These are phyloP conservation scores for Curvularia lunata DNA, from an alignment of 2,329 filamentous ascomycete species.

Conservation along the genomic window DNA sequence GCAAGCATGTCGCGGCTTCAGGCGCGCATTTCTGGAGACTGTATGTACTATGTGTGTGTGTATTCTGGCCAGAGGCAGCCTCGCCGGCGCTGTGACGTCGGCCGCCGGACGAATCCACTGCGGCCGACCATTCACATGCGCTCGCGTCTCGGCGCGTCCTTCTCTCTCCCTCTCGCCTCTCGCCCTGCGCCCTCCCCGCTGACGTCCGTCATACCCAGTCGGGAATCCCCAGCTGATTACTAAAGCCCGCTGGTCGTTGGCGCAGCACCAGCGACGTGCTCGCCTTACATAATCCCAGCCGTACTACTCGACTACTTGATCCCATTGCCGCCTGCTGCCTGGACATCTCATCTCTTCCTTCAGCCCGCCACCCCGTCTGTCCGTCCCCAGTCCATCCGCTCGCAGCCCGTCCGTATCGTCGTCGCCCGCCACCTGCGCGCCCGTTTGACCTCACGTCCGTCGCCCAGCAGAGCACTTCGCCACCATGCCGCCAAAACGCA, in stretches of 20 bases:
- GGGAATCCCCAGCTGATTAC: background rate
- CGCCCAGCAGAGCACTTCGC: conserved; percentile 32
- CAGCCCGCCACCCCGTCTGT: background rate
- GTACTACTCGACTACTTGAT: background rate
- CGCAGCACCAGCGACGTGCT: background rate
- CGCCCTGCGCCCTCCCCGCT: background rate
- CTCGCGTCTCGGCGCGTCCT: conserved; percentile 18
- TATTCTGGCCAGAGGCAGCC: conserved; percentile 10
- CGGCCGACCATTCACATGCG: conserved; percentile 30
- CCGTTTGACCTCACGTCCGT: conserved; percentile 17
- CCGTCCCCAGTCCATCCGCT: background rate
- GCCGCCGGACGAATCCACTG: conserved; percentile 7
- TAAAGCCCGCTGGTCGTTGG: background rate
- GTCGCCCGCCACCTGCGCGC: background rate
- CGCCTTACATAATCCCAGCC: conserved; percentile 4
- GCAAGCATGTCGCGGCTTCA: conserved; percentile 44
- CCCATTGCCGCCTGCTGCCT: background rate
- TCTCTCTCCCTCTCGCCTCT: background rate
- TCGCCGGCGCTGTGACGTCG: conserved; percentile 28
- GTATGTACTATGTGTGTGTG: conserved; percentile 2
- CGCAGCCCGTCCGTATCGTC: background rate
- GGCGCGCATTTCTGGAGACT: conserved; percentile 22
- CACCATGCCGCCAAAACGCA: conserved; percentile 56
- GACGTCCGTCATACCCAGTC: background rate
- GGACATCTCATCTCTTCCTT: background rate